Evolutionary conservation across 2,329 filamentous ascomycete genomes (phyloP).

Genomic region (Esteya vermicola): DNA sequence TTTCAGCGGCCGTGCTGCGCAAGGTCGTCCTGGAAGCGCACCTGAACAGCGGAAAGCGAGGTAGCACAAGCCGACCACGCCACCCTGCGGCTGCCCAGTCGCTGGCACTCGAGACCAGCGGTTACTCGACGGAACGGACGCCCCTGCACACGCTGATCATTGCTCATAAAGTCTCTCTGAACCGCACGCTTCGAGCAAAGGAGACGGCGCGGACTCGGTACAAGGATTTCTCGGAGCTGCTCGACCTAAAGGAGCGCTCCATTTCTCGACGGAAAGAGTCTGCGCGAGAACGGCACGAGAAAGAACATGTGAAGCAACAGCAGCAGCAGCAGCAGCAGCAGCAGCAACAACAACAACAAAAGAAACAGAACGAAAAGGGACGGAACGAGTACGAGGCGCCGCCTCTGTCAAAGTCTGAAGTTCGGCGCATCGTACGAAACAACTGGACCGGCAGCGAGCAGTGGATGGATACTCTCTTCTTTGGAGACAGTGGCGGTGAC

Average conservation of each 20-base stretch:
- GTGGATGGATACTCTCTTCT: constrained; percentile 58
- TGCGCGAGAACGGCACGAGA: constrained; percentile 18
- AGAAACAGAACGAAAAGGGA: constrained; percentile 9
- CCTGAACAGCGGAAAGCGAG: constrained; percentile 8
- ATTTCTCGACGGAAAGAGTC: constrained; percentile 40
- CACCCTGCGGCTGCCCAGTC: constrained; percentile 34
- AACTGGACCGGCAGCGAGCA: constrained; percentile 69
- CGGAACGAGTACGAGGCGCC: constrained; percentile 25
- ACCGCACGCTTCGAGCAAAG: constrained; percentile 43
- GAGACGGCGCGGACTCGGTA: constrained; percentile 44
- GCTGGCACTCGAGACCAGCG: constrained; percentile 44
- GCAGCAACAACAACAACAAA: constrained; percentile 15
- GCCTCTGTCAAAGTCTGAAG: constrained; percentile 27
- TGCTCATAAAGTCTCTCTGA: constrained; percentile 56
- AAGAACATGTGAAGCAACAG: neutral
- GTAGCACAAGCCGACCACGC: constrained; percentile 4
- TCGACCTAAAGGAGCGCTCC: constrained; percentile 48
- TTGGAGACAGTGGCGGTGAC: constrained; percentile 57
- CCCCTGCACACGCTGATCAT: constrained; percentile 53
- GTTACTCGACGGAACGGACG: constrained; percentile 37
- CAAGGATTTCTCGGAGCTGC: constrained; percentile 45
- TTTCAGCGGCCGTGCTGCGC: constrained; percentile 72
- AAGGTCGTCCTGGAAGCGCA: constrained; percentile 37
- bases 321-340: constrained; percentile 14
- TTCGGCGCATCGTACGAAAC: constrained; percentile 48